Conservation (phyloP, 352 stramenopile genomes). For the Globisporangium nodosum region DNA sequence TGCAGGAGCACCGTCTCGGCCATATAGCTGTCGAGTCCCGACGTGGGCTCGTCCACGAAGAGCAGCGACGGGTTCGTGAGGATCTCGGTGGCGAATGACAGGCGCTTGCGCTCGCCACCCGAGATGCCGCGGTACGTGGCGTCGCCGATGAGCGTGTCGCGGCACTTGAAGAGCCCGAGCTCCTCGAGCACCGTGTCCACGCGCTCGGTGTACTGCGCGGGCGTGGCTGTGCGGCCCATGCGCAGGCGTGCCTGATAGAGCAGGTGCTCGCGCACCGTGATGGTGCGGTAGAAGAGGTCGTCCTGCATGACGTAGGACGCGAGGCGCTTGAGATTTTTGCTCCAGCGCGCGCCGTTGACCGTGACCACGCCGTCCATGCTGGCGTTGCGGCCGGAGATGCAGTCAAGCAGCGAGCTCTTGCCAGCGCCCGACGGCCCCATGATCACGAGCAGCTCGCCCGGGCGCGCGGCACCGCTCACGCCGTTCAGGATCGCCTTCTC, state of each 20-base stretch:
- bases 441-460: constrained; percentile 41
- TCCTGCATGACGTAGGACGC: constrained; percentile 86
- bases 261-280: constrained; percentile 89
- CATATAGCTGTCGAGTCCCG: constrained; percentile 56
- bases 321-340: constrained; percentile 20
- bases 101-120: constrained; percentile 74
- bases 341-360: constrained; percentile 61
- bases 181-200: constrained; percentile 55
- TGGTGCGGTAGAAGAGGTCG: constrained; percentile 82
- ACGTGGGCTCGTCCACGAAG: constrained; percentile 82
- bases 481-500: constrained; percentile 50
- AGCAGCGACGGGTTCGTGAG: constrained; percentile 72
- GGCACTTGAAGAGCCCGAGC: constrained; percentile 47
- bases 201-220: constrained; percentile 22
- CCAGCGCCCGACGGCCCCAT: constrained; percentile 70
- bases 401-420: constrained; percentile 93
- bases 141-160: constrained; percentile 54
- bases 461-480: constrained; percentile 32
- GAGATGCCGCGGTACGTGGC: constrained; percentile 42
- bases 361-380: constrained; percentile 46
- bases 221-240: constrained; percentile 37
- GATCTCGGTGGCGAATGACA: constrained; percentile 80
- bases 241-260: constrained; percentile 78
- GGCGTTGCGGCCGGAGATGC: constrained; percentile 88
- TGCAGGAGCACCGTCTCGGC: constrained; percentile 27